A percentile compares a stretch with the other conserved stretches of the same genome.
phyloP scores from a whole-genome alignment of 352 stramenopile genomes.

The Globisporangium heterothallicum region DNA sequence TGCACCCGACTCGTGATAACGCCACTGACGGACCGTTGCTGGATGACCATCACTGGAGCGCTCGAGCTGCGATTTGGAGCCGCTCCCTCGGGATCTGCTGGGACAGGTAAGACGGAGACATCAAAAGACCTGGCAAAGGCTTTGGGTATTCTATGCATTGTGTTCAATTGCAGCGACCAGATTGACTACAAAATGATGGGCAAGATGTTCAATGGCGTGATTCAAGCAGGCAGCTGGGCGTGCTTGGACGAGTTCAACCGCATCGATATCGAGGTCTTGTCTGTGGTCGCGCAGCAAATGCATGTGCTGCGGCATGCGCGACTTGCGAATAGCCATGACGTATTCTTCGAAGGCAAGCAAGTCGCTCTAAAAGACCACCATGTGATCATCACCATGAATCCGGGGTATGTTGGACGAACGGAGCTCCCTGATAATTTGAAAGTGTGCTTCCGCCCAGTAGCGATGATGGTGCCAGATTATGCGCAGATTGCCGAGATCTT shows the following conservation, averaged over 20 bases:
- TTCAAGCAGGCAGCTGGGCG: slow-evolving; percentile 72
- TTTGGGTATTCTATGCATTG: slow-evolving; percentile 90
- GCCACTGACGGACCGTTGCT: slow-evolving; percentile 90
- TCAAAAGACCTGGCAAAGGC: slow-evolving; percentile 92
- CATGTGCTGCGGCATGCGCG: slow-evolving; percentile 49
- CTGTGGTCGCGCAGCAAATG: slow-evolving; percentile 86
- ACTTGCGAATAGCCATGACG: slow-evolving; percentile 23
- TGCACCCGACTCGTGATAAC: slow-evolving; percentile 90
- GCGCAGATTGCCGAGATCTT: slow-evolving; percentile 81
- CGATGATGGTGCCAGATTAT: slow-evolving; percentile 89
- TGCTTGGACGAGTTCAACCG: slow-evolving; percentile 91
- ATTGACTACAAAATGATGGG: slow-evolving; percentile 90
- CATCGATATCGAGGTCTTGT: slow-evolving; percentile 86
- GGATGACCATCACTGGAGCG: slow-evolving; percentile 91
- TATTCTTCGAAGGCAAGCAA: slow-evolving; percentile 51
- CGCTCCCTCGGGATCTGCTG: slow-evolving; percentile 83
- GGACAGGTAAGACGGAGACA: slow-evolving; percentile 93
- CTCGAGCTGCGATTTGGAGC: slow-evolving; percentile 86
- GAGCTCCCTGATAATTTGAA: slow-evolving; percentile 86
- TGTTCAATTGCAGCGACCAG: slow-evolving; percentile 96
- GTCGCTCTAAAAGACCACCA: slow-evolving; percentile 62
- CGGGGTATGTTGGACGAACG: slow-evolving; percentile 67
- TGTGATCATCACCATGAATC: slow-evolving; percentile 89
- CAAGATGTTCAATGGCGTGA: slow-evolving; percentile 82
- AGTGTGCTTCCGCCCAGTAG: slow-evolving; percentile 74